phyloP scores from a whole-genome alignment of 371 early-diverging fungal genomes.

The Circinella minor region DNA sequence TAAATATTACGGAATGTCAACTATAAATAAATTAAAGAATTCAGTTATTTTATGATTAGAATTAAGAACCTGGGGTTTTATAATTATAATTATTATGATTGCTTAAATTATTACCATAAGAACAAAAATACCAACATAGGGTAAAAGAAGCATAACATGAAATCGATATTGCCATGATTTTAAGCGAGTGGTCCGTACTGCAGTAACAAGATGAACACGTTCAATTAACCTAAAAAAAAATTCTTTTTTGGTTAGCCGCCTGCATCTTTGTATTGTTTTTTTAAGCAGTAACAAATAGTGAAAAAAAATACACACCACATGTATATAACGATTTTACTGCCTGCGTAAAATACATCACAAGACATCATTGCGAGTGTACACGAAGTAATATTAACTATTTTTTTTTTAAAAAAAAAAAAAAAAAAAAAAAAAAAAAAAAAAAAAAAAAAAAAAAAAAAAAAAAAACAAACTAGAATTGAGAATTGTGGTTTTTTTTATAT shows the following conservation, averaged over 20 bases:
- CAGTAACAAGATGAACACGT: constrained; percentile 33
- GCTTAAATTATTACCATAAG: constrained; percentile 41
- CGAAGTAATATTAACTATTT: constrained; percentile 22
- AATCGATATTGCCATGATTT: constrained; percentile 29
- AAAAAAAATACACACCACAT: constrained; percentile 18
- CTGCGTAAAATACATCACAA: constrained; percentile 35
- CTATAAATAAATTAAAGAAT: constrained; percentile 14
- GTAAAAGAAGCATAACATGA: constrained; percentile 35
- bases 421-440: too few species aligned
- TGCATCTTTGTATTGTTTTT: too few species aligned
- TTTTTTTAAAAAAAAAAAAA: too few species aligned
- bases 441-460: too few species aligned
- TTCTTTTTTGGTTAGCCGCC: too few species aligned
- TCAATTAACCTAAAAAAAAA: constrained; percentile 27
- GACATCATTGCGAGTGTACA: constrained; percentile 28
- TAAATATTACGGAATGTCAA: constrained; percentile 50
- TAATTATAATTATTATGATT: too few species aligned
- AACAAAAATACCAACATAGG: constrained; percentile 50
- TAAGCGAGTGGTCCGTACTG: constrained; percentile 21
- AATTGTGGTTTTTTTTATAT: too few species aligned
- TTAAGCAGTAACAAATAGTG: background rate
- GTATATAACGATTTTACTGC: constrained; percentile 29
- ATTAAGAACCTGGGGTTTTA: too few species aligned
- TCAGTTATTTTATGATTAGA: too few species aligned
- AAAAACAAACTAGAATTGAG: too few species aligned